Base-by-base conservation (phyloP, 2,329 filamentous ascomycete genomes). In the Monascus ruber region DNA sequence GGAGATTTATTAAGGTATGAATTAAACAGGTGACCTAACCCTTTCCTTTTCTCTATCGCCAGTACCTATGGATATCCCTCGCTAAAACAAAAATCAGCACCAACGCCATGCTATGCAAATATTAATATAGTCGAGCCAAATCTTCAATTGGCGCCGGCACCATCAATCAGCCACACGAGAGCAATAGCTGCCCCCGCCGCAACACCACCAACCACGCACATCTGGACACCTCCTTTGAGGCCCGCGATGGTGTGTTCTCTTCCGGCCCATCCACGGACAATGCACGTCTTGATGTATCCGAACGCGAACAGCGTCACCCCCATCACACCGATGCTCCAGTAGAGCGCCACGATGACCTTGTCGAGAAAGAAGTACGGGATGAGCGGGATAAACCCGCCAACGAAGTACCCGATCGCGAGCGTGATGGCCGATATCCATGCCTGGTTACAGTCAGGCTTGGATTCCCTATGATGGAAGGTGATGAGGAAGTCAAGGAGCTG, bases 351-450 rank as follows among this genome's bases (percentile, higher is more conserved):
- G 28, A 61, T 51, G 5, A 74, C 65, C 25, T 64, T 52, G 4
- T 65, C 44, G 11, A 70, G 64, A 39, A 81, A 66, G 47, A 85
- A 79, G 61, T 85, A 85, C 0, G 81, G 81, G 33, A 82, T 60
- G 50, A 85, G 70, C 9, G 81, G 81, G n/a, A 85, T 72, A 39
- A 84, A 66, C 0, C 81, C 81, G 17, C 81, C 81, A 24, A 84
- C 58, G 38, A 85, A 78, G 56, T 85, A 85, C 29, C 79, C 79
- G 10, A 77, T 51, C 0, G 79, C 77, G 50, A 85, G 81, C 6
- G 77, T 83, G 25, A 78, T 46, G 2, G 78, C 81, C 0, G 75
- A 79, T 34, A 62, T 62, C 51, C 62, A 68, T 7, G 68, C 66
- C 41, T 65, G 60, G 36, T 67, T 64, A 36, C 61, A 63, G 33